phyloP scores from a whole-genome alignment of 352 stramenopile species.

The Phytophthora agathidicida region DNA sequence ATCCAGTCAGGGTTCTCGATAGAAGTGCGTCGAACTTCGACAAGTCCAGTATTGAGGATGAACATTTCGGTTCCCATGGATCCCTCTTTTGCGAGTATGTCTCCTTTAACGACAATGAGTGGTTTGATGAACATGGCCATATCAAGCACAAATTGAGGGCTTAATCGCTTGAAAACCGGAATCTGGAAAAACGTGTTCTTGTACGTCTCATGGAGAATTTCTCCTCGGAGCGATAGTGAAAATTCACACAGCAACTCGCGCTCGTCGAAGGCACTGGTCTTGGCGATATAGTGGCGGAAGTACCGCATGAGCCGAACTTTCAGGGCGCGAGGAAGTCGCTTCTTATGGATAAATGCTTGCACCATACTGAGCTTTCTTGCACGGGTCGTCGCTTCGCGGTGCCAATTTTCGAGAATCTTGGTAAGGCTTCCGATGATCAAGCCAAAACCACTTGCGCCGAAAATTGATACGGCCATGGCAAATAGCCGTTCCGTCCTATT shows the following conservation, averaged over 20 bases:
- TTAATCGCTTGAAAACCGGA: slow-evolving; percentile 69
- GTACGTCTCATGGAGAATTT: slow-evolving; percentile 82
- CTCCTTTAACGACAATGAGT: slow-evolving; percentile 68
- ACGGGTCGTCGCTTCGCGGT: slow-evolving; percentile 60
- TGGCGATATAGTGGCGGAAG: slow-evolving; percentile 83
- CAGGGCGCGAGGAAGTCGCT: slow-evolving; percentile 55
- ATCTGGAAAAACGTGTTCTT: slow-evolving; percentile 79
- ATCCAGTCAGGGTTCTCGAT: slow-evolving; percentile 61
- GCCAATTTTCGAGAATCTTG: slow-evolving; percentile 84
- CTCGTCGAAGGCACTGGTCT: slow-evolving; percentile 79
- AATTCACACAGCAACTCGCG: slow-evolving; percentile 78
- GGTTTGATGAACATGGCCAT: slow-evolving; percentile 90
- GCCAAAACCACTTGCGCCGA: slow-evolving; percentile 79
- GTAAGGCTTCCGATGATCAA: slow-evolving; percentile 88
- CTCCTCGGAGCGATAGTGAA: slow-evolving; percentile 72
- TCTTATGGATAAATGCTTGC: slow-evolving; percentile 69
- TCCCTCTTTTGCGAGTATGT: slow-evolving; percentile 65
- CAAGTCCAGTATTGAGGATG: slow-evolving; percentile 77
- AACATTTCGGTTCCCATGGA: slow-evolving; percentile 84
- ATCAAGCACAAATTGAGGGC: slow-evolving; percentile 81
- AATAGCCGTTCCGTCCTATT: slow-evolving; percentile 77
- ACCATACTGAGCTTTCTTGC: slow-evolving; percentile 68
- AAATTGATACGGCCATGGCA: slow-evolving; percentile 71
- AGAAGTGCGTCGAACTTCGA: slow-evolving; percentile 70
- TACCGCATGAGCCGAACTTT: slow-evolving; percentile 67